Evolutionary conservation across 2,329 filamentous ascomycete genomes (phyloP), one percentile per base, ranked within the genome.

Genomic region (Cladosporium sp.): DNA sequence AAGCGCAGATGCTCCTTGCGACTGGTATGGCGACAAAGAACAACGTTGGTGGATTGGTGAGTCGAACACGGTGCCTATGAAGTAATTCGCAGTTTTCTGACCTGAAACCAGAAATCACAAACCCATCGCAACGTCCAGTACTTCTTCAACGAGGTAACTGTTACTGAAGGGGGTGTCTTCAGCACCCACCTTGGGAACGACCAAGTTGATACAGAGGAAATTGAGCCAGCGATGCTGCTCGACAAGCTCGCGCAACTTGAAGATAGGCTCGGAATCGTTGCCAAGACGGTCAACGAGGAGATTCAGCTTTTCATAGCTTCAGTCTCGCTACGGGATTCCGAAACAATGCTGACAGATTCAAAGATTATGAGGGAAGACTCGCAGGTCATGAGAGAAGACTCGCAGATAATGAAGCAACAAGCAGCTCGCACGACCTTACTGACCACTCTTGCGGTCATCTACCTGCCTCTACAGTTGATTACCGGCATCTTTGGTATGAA

Each of bases 401-500:
- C 52, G 12, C 18, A 55, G 26, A 21, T 30, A 14, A 55, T 55
- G 52, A 55, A 55, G 52, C 24, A 55, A 34, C 52, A 55, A 55
- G 28, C 52, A 11, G 52, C 24, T 18, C 24, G 32, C 4, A 26
- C 38, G 10, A 59, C 64, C 11, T 38, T 62, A 28, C 60, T 68
- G 0, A 67, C 66, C 4, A 5, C 60, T 1, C 21, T 68, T 10
- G 66, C 66, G 1, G 66, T 64, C 1, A 36, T 66, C 3, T 68
- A 69, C 32, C 36, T 66, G 18, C 68, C 64, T 1, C 44, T 69
- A 4, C 66, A 41, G 2, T 21, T 69, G 34, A 64, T 65, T 1
- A 69, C 64, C 2, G 65, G 68, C 0, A 64, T 69, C n/a, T 68
- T 68, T 54, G 66, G 68, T 2, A 69, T 69, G 66, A 66, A 67